A percentile compares a stretch with the other conserved stretches of the same genome.
These are phyloP conservation scores for Fusarium brevicatenulatum DNA, from an alignment of 2,329 filamentous ascomycete genomes.

Conservation along the genomic window DNA sequence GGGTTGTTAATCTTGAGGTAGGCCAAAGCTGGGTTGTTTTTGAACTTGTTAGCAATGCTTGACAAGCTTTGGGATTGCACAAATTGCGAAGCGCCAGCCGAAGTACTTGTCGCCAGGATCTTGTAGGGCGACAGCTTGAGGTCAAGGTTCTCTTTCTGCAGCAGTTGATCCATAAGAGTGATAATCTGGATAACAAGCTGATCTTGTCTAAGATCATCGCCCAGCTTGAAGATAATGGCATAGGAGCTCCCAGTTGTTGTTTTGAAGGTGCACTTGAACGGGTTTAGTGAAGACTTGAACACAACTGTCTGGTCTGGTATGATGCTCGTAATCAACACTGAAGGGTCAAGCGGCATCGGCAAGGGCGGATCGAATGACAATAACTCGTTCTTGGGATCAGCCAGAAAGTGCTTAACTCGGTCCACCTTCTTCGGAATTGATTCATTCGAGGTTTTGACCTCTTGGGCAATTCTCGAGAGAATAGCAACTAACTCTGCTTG, in stretches of 20 bases:
- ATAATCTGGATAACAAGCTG: conserved; percentile 98
- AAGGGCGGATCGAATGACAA: conserved; percentile 84
- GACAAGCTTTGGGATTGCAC: conserved; percentile 87
- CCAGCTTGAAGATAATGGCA: conserved; percentile 95
- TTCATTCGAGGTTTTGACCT: conserved; percentile 83
- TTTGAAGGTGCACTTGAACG: conserved; percentile 90
- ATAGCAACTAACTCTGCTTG: conserved; percentile 92
- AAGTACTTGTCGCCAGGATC: conserved; percentile 91
- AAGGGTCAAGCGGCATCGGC: conserved; percentile 88
- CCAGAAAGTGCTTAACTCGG: conserved; percentile 82
- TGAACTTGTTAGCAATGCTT: conserved; percentile 84
- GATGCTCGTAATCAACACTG: conserved; percentile 80
- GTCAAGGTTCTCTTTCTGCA: conserved; percentile 96
- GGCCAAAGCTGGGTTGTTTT: conserved; percentile 75
- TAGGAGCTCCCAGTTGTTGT: conserved; percentile 82
- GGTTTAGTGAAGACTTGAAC: conserved; percentile 94
- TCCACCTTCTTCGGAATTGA: conserved; percentile 84
- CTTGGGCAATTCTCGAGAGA: conserved; percentile 86
- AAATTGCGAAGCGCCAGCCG: conserved; percentile 92
- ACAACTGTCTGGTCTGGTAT: conserved; percentile 87
- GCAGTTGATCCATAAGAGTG: conserved; percentile 94
- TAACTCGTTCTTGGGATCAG: conserved; percentile 91
- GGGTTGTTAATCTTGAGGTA: conserved; percentile 93
- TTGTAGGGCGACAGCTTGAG: conserved; percentile 95
- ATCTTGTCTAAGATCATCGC: conserved; percentile 95